phyloP scores from a whole-genome alignment of 495 filamentous ascomycete species.

The Penicillium ochrochloron region DNA sequence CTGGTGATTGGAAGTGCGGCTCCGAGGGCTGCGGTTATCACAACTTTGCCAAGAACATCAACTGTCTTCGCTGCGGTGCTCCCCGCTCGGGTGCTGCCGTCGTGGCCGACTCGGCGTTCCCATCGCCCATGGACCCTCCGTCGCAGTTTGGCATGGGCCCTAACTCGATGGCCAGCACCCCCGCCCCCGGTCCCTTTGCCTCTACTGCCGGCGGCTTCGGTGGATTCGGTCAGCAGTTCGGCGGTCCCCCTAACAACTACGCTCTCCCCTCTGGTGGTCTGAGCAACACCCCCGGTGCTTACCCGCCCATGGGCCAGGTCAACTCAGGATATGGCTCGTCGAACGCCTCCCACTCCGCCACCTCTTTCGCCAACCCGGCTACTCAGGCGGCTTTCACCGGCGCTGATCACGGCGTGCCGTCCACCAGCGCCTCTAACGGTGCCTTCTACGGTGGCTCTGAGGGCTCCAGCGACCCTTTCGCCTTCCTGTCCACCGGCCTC shows the following conservation, averaged over 20 bases:
- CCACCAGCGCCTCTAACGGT: conserved; percentile 57
- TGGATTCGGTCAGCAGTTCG: conserved; percentile 85
- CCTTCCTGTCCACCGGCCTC: conserved; percentile 83
- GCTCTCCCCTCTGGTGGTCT: conserved; percentile 83
- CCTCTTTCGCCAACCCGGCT: conserved; percentile 90
- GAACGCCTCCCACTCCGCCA: conserved; percentile 74
- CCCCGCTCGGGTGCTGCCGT: conserved; percentile 91
- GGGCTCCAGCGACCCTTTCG: conserved; percentile 78
- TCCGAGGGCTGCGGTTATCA: conserved; percentile 98
- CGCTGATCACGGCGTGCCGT: conserved; percentile 69
- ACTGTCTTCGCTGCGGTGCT: conserved; percentile 93
- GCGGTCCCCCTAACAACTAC: conserved; percentile 86
- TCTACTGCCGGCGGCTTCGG: conserved; percentile 73
- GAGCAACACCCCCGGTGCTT: conserved; percentile 76
- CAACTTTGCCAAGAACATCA: conserved; percentile 99
- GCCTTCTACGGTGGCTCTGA: conserved; percentile 62
- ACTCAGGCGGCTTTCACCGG: conserved; percentile 90
- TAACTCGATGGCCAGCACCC: conserved; percentile 81
- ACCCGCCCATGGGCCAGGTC: conserved; percentile 77
- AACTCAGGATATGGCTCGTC: conserved; percentile 69
- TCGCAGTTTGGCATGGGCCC: conserved; percentile 77
- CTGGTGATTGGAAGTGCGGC: conserved; percentile 98
- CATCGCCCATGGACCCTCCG: conserved; percentile 85
- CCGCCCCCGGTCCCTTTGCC: conserved; percentile 81
- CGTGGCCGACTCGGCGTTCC: conserved; percentile 90